Evolutionary conservation across 2,329 filamentous ascomycete species (phyloP), one percentile per base, ranked within the genome.

Genomic region (Hawksworthiomyces lignivorus): DNA sequence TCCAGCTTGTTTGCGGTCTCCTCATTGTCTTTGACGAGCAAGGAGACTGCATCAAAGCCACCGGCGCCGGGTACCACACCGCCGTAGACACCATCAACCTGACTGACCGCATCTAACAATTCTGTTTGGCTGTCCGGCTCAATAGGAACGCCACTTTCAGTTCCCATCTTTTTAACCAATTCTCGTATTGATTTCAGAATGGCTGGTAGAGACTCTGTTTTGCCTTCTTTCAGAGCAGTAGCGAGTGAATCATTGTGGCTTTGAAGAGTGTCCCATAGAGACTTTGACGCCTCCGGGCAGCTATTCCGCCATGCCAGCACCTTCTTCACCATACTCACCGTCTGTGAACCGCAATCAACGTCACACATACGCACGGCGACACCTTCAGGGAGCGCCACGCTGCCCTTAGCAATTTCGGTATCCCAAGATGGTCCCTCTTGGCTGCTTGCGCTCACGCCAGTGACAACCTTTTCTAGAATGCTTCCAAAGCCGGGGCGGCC

Each of bases 21-120:
- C 27, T 69, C 70, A 40, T 84, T 79, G 53, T 96, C 86, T 54
- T 75, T 73, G 50, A 95, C 77, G 45, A 98, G 62, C 46, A 98
- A 61, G 1, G 83, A 84, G 42, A 95, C 73, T 2, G 92, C 92
- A 67, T 98, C 92, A 56, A 85, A 96, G 0, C 92, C 92, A 9
- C 92, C 92, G 0, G 92, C 92, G 0, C 92, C 92, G 0, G 92
- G 92, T 0, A 96, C 92, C 0, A 97, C 87, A 0, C 89, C 92
- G 1, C 88, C 89, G 50, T 89, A 77, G 4, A 97, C 88, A 6
- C 90, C 92, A 0, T 83, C 73, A 2, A 96, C 65, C n/a, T 34
- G n/a, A n/a, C 64, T 75, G 44, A 90, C 72, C 9, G 80, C 84
- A 62, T 98, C 84, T 27, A 98, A 66, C 46, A 98, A 68, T 55